These are phyloP conservation scores for Wickerhamiella parazyma DNA, from an alignment of 805 yeast genomes.

Conservation along the genomic window DNA sequence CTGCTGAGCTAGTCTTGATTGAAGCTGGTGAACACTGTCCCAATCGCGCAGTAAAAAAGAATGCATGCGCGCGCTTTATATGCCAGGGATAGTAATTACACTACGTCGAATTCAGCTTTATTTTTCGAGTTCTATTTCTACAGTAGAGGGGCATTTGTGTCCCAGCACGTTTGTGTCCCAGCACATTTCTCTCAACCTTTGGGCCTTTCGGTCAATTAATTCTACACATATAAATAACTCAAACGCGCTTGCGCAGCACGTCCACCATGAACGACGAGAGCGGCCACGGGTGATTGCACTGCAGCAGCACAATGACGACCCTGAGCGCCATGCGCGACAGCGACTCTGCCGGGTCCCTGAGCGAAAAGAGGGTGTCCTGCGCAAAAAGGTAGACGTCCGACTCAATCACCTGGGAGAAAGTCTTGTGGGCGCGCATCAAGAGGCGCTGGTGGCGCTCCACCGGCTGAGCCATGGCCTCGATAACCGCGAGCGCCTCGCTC, in stretches of 20 bases:
- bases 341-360: conserved; percentile 5
- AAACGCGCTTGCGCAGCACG: not conserved
- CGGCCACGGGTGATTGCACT: conserved; percentile 3
- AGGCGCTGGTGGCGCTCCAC: conserved; percentile 16
- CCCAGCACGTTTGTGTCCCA: no score
- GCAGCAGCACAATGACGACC: conserved; percentile 1
- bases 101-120: no score
- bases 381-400: conserved; percentile 2
- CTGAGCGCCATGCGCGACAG: conserved; percentile 5
- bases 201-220: no score
- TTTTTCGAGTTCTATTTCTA: no score
- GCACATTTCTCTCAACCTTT: no score
- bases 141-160: no score
- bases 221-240: not conserved
- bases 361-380: not conserved
- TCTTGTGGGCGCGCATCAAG: conserved; percentile 16
- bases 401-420: conserved; percentile 6
- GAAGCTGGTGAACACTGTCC: no score
- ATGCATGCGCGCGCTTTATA: no score
- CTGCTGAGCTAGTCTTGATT: no score
- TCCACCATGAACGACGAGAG: not conserved
- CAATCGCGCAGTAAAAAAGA: no score
- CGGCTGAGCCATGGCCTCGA: conserved; percentile 12
- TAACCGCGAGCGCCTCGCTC: conserved; percentile 21
- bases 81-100: no score